Evolutionary conservation across 495 filamentous ascomycete species (phyloP), one percentile per base, ranked within the genome.

Genomic region (Penicillium chermesinum): DNA sequence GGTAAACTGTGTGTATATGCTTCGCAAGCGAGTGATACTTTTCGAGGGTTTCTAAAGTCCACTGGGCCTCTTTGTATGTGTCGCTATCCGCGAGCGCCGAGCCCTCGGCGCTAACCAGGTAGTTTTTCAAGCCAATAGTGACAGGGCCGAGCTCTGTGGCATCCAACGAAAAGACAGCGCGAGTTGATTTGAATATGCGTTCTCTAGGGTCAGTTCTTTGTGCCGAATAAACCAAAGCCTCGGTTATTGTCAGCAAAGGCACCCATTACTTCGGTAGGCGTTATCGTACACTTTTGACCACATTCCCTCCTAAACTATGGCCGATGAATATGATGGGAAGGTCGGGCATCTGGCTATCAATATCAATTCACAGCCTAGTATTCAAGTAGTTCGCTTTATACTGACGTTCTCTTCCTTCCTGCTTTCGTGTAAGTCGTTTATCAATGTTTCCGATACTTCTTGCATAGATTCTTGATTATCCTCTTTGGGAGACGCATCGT

Each of bases 291-390:
- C 50, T 54, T 32, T 70, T 70, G 7, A 69, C 58, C 16, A 69
- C 15, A 7, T 54, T 49, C 6, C 67, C 61, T 20, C 66, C 66
- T 10, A 63, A 39, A 34, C 66, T 70, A 51, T 67, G 66, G 0
- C 59, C 59, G 20, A 68, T 49, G 37, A 69, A 69, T 1, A 68
- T 62, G 13, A 71, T 58, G 2, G 67, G 66, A n/a, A 47, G 46
- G 43, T 13, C 39, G 14, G 32, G 41, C 48, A 50, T 59, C 59
- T 59, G 41, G 10, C 16, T 25, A 7, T 9, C 15, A 34, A n/a
- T 44, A 33, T 44, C n/a, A 7, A 17, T 19, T 19, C 15, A 15
- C 18, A 9, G 16, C 38, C 8, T 10, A 38, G 21, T 12, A 5
- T 9, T 13, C 4, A 22, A 20, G 16, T 41, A 1, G 1, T 17